Percentiles rank a stretch among this genome's conserved stretches.
Conservation (phyloP, 805 yeast genomes). For the Blastobotrys peoriensis region DNA sequence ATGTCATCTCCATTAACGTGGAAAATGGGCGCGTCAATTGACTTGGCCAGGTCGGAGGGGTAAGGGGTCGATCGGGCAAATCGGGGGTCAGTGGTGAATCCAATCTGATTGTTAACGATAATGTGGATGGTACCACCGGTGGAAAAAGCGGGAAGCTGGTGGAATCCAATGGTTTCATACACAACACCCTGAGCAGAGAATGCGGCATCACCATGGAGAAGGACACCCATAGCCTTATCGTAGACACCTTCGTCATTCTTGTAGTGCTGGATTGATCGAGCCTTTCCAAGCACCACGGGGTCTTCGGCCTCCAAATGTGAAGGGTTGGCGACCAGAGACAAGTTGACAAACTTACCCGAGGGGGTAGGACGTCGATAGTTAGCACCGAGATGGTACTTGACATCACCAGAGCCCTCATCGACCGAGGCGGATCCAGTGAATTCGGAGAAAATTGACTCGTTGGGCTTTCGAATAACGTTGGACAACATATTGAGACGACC, state of each 20-base stretch:
- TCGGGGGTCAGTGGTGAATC: constrained; percentile 98
- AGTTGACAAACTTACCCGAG: constrained; percentile 91
- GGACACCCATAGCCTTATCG: constrained; percentile 83
- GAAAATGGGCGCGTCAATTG: constrained; percentile 97
- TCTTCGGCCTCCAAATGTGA: constrained; percentile 99
- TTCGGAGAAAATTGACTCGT: constrained; percentile 95
- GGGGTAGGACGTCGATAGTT: constrained; percentile 98
- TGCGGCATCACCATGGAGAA: constrained; percentile 99
- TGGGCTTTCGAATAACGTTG: constrained; percentile 97
- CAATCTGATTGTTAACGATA: constrained; percentile 96
- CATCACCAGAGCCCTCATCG: constrained; percentile 98
- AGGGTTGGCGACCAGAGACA: constrained; percentile 97
- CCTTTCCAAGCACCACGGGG: constrained; percentile 96
- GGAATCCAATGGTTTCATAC: constrained; percentile 96
- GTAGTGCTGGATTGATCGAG: constrained; percentile 90
- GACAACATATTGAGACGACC: constrained; percentile 97
- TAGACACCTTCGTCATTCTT: constrained; percentile 78
- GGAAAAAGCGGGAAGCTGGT: constrained; percentile 85
- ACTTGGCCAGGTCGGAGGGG: constrained; percentile 95
- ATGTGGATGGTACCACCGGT: constrained; percentile 98
- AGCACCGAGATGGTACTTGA: constrained; percentile 98
- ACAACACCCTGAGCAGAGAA: constrained; percentile 99
- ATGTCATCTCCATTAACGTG: constrained; percentile 98
- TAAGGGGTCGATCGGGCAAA: constrained; percentile 96
- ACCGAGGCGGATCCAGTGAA: constrained; percentile 84